Conservation (phyloP, 2,329 filamentous ascomycete genomes). For the Aureobasidium sp. region DNA sequence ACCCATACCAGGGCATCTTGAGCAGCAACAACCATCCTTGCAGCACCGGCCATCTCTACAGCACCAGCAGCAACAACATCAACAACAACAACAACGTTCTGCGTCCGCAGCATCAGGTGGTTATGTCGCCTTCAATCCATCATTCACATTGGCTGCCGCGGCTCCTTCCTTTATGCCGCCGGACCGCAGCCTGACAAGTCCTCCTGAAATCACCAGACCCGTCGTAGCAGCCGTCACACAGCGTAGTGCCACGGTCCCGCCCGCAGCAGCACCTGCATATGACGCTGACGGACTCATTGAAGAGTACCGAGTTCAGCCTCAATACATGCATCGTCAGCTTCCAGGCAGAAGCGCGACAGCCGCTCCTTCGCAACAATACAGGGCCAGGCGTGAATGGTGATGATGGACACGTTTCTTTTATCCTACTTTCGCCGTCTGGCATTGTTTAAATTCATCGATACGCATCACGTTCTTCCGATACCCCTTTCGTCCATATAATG, state of each 20-base stretch:
- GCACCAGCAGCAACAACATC: background rate
- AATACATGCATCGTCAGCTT: background rate
- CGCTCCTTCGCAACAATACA: background rate
- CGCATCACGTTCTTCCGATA: too few species aligned
- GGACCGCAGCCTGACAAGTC: conserved; percentile 15
- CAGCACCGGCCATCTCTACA: background rate
- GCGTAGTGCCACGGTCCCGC: conserved; percentile 18
- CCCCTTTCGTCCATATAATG: too few species aligned
- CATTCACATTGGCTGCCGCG: conserved; percentile 11
- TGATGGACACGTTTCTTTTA: too few species aligned
- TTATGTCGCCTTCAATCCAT: conserved; percentile 30
- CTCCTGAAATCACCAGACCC: conserved; percentile 11
- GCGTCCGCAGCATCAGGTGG: conserved; percentile 18
- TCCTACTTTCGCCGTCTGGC: too few species aligned
- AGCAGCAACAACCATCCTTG: conserved; percentile 16
- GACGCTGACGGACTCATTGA: conserved; percentile 2
- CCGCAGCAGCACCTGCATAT: background rate
- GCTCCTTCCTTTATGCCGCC: conserved; percentile 1
- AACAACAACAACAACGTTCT: background rate
- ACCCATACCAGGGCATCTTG: conserved; percentile 5
- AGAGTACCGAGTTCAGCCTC: background rate
- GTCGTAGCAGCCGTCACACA: background rate
- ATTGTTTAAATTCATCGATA: too few species aligned
- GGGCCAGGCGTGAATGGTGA: background rate
- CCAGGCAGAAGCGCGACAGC: background rate